Percentiles rank a stretch among this genome's conserved stretches.
Conservation (phyloP, 1,284 basidiomycete genomes). For the Ustilago hordei region DNA sequence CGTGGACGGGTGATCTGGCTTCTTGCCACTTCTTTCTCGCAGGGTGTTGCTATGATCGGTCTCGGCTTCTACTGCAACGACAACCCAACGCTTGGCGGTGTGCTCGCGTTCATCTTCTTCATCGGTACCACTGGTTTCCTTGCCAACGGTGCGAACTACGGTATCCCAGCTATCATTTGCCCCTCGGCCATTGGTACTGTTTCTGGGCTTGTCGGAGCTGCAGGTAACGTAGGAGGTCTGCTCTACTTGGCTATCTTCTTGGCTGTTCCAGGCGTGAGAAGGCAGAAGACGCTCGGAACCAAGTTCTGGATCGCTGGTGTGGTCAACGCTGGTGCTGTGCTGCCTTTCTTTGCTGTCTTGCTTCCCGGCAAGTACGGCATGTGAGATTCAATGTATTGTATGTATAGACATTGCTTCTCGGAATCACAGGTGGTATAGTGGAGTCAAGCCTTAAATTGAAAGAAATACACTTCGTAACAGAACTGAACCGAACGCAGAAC, state of each 20-base stretch:
- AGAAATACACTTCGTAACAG: constrained; percentile 39
- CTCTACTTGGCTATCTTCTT: constrained; percentile 58
- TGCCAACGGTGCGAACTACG: constrained; percentile 62
- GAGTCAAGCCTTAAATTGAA: constrained; percentile 32
- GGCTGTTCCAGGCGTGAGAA: constrained; percentile 45
- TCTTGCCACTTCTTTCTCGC: constrained; percentile 72
- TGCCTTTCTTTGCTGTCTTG: constrained; percentile 53
- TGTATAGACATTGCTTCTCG: constrained; percentile 3
- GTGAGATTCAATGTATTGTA: not conserved
- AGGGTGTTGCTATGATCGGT: constrained; percentile 73
- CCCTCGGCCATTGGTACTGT: constrained; percentile 60
- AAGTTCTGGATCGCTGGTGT: constrained; percentile 65
- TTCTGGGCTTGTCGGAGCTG: constrained; percentile 58
- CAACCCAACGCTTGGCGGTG: constrained; percentile 49
- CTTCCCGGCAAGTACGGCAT: constrained; percentile 44
- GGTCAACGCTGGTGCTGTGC: constrained; percentile 55
- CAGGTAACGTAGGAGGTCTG: constrained; percentile 61
- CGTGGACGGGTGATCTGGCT: constrained; percentile 74
- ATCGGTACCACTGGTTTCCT: constrained; percentile 60
- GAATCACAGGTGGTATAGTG: not conserved
- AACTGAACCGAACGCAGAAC: constrained; percentile 23
- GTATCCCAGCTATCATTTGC: constrained; percentile 55
- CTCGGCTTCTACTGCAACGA: constrained; percentile 73
- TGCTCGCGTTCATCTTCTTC: constrained; percentile 61
- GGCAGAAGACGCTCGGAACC: constrained; percentile 47